Base-by-base conservation (phyloP, 257 asterid species). In the Nicotiana attenuata region DNA sequence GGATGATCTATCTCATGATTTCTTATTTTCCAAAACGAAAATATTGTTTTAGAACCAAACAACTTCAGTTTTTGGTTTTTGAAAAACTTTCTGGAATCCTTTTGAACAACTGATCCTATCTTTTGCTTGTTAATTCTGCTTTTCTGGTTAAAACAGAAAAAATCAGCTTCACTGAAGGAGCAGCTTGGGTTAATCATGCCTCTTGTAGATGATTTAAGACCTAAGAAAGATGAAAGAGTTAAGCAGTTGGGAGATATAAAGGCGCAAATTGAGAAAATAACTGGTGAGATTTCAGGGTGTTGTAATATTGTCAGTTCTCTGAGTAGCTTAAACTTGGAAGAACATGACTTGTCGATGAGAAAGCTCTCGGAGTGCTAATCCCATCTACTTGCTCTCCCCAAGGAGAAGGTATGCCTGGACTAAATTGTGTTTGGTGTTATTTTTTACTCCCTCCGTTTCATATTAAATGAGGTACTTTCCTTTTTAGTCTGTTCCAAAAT, bases 251-350 rank as follows among this genome's bases (percentile, higher is more conserved):
- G 89, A 47, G 98, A 96, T 52, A 86, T 94, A 76, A 94, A 85
- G 92, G 83, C 85, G 10, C 97, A 96, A 87, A 92, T 96, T 63
- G 99, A 92, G 87, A 96, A 96, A 89, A 94, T 96, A 60, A 80
- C 83, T 8, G 80, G 80, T 20, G 99, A 96, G 87, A 92, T 96
- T 84, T 92, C 97, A 50, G 98, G 97, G 77, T 87, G 87, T 71
- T 89, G 93, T 82, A 85, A 88, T 78, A 76, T 81, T 76, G 76
- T 82, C 65, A 82, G 82, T 86, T 86, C 91, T 45, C 26, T 90
- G 76, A 85, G 65, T 83, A 65, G 86, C 81, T 84, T 89, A 86
- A 90, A 77, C 84, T 81, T 88, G 61, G 95, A 93, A 16, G 97
- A 92, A 66, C 91, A 94, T 47, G 99, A 92, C 85, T 87, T 96